A percentile compares a stretch with the other conserved stretches of the same genome.
These are phyloP conservation scores for Phytophthora brassicae DNA, from an alignment of 352 stramenopile species.

Conservation along the genomic window DNA sequence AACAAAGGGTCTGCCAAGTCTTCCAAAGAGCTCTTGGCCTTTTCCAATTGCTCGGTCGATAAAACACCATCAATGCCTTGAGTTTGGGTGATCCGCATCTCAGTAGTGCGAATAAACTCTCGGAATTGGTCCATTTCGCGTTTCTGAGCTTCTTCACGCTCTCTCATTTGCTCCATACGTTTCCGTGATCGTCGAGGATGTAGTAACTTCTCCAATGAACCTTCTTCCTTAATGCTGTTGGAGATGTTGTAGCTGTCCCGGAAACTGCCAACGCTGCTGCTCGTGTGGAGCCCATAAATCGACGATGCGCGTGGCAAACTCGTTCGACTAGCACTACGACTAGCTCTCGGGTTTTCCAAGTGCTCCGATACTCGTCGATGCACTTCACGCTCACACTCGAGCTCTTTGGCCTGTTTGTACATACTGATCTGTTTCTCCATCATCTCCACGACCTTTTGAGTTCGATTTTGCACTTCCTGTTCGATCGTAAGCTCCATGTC, in stretches of 20 bases:
- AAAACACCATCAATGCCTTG: conserved; percentile 20
- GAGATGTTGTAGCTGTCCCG: conserved; percentile 42
- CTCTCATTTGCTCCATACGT: conserved; percentile 60
- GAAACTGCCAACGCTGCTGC: conserved; percentile 28
- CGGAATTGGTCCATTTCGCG: conserved; percentile 87
- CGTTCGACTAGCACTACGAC: conserved; percentile 20
- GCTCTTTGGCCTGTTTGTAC: conserved; percentile 84
- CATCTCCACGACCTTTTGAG: conserved; percentile 62
- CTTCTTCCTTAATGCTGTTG: conserved; percentile 40
- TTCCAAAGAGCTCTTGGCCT: conserved; percentile 34
- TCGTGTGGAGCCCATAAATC: conserved; percentile 18
- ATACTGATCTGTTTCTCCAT: conserved; percentile 88
- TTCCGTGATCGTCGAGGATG: conserved; percentile 70
- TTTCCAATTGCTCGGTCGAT: conserved; percentile 26
- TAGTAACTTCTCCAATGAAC: conserved; percentile 74
- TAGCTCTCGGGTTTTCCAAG: conserved; percentile 28
- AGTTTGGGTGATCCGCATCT: conserved; percentile 35
- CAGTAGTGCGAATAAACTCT: conserved; percentile 77
- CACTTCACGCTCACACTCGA: conserved; percentile 80
- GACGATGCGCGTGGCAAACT: conserved; percentile 24
- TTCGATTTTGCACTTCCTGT: conserved; percentile 64
- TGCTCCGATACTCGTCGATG: conserved; percentile 64
- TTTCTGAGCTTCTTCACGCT: conserved; percentile 76
- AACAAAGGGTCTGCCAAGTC: conserved; percentile 56
- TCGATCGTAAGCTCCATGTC: conserved; percentile 82